These are phyloP conservation scores for Elasticomyces elasticus DNA, from an alignment of 495 filamentous ascomycete species.

Conservation along the genomic window DNA sequence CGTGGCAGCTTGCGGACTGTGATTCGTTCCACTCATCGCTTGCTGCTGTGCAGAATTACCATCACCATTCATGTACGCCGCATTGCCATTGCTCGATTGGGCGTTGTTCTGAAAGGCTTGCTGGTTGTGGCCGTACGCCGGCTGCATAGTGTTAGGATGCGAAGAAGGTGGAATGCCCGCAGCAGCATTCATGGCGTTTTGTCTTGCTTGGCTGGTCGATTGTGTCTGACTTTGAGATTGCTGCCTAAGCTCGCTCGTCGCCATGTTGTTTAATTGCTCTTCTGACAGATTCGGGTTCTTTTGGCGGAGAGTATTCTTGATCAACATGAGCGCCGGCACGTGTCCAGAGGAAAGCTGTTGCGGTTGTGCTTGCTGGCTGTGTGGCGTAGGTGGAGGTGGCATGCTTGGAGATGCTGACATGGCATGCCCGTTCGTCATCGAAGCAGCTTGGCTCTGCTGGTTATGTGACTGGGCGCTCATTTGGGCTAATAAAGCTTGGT, in stretches of 20 bases:
- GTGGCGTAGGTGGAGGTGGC: slow-evolving; percentile 22
- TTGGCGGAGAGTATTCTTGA: slow-evolving; percentile 24
- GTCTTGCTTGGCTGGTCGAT: slow-evolving; percentile 17
- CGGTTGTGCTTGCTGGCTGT: slow-evolving; percentile 20
- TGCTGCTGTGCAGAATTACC: not conserved
- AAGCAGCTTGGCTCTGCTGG: slow-evolving; percentile 17
- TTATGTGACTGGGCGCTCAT: slow-evolving; percentile 20
- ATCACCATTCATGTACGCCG: slow-evolving; percentile 14
- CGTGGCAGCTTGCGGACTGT: slow-evolving; percentile 10
- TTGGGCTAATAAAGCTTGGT: slow-evolving; percentile 16
- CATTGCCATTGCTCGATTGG: slow-evolving; percentile 12
- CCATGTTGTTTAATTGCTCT: slow-evolving; percentile 24
- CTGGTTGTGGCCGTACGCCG: slow-evolving; percentile 11
- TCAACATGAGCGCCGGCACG: slow-evolving; percentile 26
- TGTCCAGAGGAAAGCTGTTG: slow-evolving; percentile 30
- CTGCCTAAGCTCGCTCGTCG: slow-evolving; percentile 23
- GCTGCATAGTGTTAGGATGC: slow-evolving; percentile 11
- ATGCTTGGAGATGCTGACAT: slow-evolving; percentile 19
- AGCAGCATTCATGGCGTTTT: slow-evolving; percentile 32
- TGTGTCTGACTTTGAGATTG: slow-evolving; percentile 6
- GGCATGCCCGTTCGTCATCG: slow-evolving; percentile 11
- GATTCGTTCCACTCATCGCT: too few species aligned
- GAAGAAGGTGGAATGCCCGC: slow-evolving; percentile 21
- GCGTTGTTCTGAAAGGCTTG: slow-evolving; percentile 11
- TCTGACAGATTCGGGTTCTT: slow-evolving; percentile 27